Evolutionary conservation across 2,329 filamentous ascomycete species (phyloP).

Genomic region (Botrytis galanthina): DNA sequence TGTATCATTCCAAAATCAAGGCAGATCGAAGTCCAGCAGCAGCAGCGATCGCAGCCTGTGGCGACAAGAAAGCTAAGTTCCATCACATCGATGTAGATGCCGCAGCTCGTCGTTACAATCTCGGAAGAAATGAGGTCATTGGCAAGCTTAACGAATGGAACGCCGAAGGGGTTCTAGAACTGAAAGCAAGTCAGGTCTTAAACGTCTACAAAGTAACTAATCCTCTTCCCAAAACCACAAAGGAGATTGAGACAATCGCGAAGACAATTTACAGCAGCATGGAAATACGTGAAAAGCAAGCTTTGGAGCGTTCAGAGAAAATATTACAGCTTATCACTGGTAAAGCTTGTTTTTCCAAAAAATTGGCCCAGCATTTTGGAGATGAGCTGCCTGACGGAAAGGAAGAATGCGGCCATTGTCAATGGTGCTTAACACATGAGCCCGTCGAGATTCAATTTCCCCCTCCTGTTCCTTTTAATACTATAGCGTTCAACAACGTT

Average conservation of each 20-base stretch:
- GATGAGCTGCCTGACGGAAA: slow-evolving; percentile 48
- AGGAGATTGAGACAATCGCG: slow-evolving; percentile 47
- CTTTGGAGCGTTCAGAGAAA: slow-evolving; percentile 49
- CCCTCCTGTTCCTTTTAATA: slow-evolving; percentile 43
- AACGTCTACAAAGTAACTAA: slow-evolving; percentile 53
- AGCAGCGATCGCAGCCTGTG: slow-evolving; percentile 44
- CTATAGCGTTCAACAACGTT: slow-evolving; percentile 43
- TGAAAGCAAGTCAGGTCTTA: slow-evolving; percentile 51
- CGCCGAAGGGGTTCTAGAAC: slow-evolving; percentile 48
- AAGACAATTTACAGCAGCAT: slow-evolving; percentile 51
- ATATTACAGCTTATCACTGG: slow-evolving; percentile 55
- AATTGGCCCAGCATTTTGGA: slow-evolving; percentile 57
- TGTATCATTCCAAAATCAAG: slow-evolving; percentile 38
- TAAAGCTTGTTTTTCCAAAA: slow-evolving; percentile 49
- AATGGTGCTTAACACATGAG: slow-evolving; percentile 45
- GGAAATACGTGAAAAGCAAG: slow-evolving; percentile 51
- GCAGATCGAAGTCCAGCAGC: slow-evolving; percentile 45
- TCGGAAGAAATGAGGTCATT: slow-evolving; percentile 50
- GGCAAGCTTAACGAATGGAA: slow-evolving; percentile 54
- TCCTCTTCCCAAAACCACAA: slow-evolving; percentile 44
- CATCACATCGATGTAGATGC: slow-evolving; percentile 50
- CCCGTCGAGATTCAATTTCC: slow-evolving; percentile 43
- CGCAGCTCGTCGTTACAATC: slow-evolving; percentile 36
- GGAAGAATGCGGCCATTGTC: slow-evolving; percentile 54
- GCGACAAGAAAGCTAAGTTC: slow-evolving; percentile 44